Evolutionary conservation across 2,329 filamentous ascomycete species (phyloP), one percentile per base, ranked within the genome.

Genomic region (Neonectria coccinea): DNA sequence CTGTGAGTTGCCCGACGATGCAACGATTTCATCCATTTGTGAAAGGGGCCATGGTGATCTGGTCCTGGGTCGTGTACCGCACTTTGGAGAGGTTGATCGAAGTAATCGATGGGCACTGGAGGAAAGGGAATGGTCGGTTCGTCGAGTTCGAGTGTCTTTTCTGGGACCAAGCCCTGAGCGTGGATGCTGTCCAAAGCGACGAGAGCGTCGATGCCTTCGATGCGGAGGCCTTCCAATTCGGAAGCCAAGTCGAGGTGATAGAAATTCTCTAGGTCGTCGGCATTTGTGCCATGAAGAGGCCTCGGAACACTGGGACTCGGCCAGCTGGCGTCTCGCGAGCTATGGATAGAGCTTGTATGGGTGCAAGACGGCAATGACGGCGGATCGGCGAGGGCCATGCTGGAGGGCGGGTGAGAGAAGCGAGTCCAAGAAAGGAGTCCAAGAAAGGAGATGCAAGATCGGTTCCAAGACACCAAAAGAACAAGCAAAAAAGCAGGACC

Each of bases 1-100:
- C 79, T 82, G 58, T 82, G 81, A 51, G 73, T 76, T 62, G 83
- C 86, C 72, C 86, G 86, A 66, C 85, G 86, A 64, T 91, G 87
- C 20, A 95, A 79, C 5, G 86, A 91, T 67, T 83, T 90, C 79
- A 94, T 87, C 91, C 92, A 95, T 75, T 87, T 90, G 50, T 87
- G 85, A 72, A 95, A 93, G 2, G 89, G 88, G 8, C 73, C 74
- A 50, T 70, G 74, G n/a, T 41, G 62, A 16, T 68, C 56, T 44
- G 64, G 6, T 48, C 58, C 59, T 55, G 70, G n/a, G 18, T 59
- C 42, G 62, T 62, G 36, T 47, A 41, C 41, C 62, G 67, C 14
- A 47, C 56, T 29, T 52, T 39, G 51, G 56, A 58, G 51, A 18
- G 27, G 48, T 41, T 72, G 63, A 29, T 63, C 44, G 10, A 59